Evolutionary conservation across 495 filamentous ascomycete genomes (phyloP), one percentile per base, ranked within the genome.

Genomic region (Penicillium tannophilum): DNA sequence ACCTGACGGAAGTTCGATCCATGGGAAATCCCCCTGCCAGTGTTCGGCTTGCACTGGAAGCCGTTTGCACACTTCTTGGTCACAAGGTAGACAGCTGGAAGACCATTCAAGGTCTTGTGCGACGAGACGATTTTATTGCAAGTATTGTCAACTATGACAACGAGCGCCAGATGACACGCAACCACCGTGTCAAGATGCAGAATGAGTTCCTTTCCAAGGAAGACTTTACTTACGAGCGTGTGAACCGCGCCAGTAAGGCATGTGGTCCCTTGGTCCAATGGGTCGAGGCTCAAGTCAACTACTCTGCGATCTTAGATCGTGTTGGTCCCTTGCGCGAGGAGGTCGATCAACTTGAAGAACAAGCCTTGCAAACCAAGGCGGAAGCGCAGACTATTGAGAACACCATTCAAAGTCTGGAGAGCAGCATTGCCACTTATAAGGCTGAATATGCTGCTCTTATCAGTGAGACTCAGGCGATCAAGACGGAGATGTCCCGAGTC

Each of bases 141-240:
- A 97, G 90, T 75, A 98, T 99, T 67, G 89, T 98, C 71, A 92
- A 90, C 68, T 99, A 96, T 70, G 90, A 98, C 78, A 99, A 96
- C 65, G 91, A 97, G 78, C 86, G 76, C 64, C 89, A 96, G 72
- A 97, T 99, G 94, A 98, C 92, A 3, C 87, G 84, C 63, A 79
- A 74, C 49, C 83, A 92, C 67, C 83, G 94, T 26, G 68, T 85
- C 60, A 92, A 90, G 76, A 98, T 99, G 94, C 86, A 92, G 60
- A 91, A 87, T 52, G 91, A 97, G 49, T 99, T 88, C 74, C 73
- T 99, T 53, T 90, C 90, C 5, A 90, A 94, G 70, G 88, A 90
- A 14, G 92, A 97, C 65, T 99, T 97, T 71, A 97, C 93, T 1
- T 96, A 90, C 64, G 95, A 98, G 65, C 88, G 88, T 73, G 94